Base-by-base conservation (phyloP, 2,329 filamentous ascomycete species). In the Byssoonygena ceratinophila region DNA sequence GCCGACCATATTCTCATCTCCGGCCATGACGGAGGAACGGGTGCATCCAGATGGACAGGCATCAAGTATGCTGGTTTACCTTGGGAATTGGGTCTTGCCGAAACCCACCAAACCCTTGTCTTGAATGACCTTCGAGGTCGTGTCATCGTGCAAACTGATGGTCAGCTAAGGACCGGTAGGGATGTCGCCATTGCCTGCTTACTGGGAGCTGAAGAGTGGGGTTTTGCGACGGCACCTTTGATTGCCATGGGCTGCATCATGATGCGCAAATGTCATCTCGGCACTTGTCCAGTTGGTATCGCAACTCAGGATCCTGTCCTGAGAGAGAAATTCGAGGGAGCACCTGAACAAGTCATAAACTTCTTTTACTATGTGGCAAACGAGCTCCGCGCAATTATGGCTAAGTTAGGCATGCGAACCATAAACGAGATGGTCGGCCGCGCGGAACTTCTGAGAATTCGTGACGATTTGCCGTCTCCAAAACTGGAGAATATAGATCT, bases 301-400 rank as follows among this genome's bases (percentile, higher is more conserved):
- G 91, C 91, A 2, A 95, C 90, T 0, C 91, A 97, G 66, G 90
- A 96, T 62, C 89, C 89, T n/a, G 85, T 91, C 66, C 78, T 97
- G 1, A 82, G 91, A 55, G 86, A 90, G 77, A 97, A 96, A 73
- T 96, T 97, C 71, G 77, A 83, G 60, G 91, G 91, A 57, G 90
- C 87, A 0, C 90, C 91, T 9, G 91, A 97, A 73, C 88, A 96
- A 62, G 90, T 95, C 54, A 96, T 97, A 71, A 97, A 96, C 78
- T 96, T 96, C 77, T 95, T 95, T 74, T 97, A 96, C 75, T 97
- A 96, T 64, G 79, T 97, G 49, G 86, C 91, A 60, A 97, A 97
- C 65, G 91, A 97, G 74, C 81, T 97, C 54, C 84, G 91, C 66
- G 88, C 90, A 32, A 94, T 97, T 71, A 96, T 97, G 91, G 90